A percentile compares a stretch with the other conserved stretches of the same genome.
Evolutionary conservation across 139 green algal species (phyloP).

Genomic region (Pycnococcus provasolii): DNA sequence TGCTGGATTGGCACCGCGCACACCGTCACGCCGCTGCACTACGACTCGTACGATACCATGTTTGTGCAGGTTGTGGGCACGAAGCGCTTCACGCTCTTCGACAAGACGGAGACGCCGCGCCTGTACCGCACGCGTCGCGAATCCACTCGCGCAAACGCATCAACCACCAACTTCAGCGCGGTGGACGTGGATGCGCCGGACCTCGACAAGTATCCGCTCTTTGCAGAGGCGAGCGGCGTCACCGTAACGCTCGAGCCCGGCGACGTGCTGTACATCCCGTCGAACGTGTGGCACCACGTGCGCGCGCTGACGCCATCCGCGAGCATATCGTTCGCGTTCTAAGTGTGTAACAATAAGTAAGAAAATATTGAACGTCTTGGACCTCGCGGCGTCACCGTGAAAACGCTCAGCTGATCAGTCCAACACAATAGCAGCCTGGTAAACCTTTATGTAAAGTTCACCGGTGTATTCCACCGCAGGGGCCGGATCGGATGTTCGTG

Average conservation of each 20-base stretch:
- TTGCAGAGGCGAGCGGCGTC: slow-evolving; percentile 10
- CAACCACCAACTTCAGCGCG: slow-evolving; percentile 14
- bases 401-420: too few relatives aligned
- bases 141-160: too few relatives aligned
- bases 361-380: too few relatives aligned
- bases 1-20: slow-evolving; percentile 28
- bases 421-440: too few relatives aligned
- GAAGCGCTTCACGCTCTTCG: slow-evolving; percentile 32
- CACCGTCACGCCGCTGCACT: slow-evolving; percentile 34
- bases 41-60: slow-evolving; percentile 34
- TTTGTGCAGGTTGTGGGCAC: slow-evolving; percentile 25
- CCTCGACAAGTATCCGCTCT: slow-evolving; percentile 36
- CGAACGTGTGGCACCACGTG: slow-evolving; percentile 47
- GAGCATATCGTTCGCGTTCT: slow-evolving; percentile 37
- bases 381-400: too few relatives aligned
- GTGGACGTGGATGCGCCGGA: slow-evolving; percentile 38
- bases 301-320: slow-evolving; percentile 33
- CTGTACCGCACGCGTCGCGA: slow-evolving; percentile 12
- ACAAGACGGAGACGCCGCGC: slow-evolving; percentile 11
- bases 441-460: too few relatives aligned
- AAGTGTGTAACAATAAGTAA: neutral
- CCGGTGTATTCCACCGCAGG: too few relatives aligned
- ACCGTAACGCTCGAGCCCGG: slow-evolving; percentile 36
- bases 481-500: too few relatives aligned
- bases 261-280: slow-evolving; percentile 48